Evolutionary conservation across 306 rosid species (phyloP).

Genomic region (Quillaja saponaria): DNA sequence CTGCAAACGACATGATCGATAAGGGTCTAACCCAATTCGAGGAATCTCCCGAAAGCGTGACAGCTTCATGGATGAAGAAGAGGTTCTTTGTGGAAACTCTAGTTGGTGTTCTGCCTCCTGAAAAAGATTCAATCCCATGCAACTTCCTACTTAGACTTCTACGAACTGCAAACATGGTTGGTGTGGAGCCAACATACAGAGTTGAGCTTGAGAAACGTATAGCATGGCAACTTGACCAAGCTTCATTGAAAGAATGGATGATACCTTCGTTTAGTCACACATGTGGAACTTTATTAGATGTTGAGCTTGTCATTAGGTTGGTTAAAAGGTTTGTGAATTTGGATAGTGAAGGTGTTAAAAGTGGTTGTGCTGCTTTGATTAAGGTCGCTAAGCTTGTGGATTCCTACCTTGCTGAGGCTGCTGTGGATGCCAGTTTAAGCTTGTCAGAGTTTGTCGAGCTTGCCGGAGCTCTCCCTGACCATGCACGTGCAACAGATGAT

Average conservation of each 20-base stretch:
- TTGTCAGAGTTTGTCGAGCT: conserved; percentile 59
- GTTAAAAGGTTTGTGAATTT: conserved; percentile 64
- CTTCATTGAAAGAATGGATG: conserved; percentile 74
- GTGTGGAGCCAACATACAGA: conserved; percentile 55
- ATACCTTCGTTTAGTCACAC: conserved; percentile 91
- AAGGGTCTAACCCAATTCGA: conserved; percentile 37
- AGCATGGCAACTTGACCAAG: conserved; percentile 84
- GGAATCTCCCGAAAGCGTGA: conserved; percentile 60
- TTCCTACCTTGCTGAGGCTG: conserved; percentile 75
- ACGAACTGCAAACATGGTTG: conserved; percentile 78
- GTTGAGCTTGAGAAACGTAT: conserved; percentile 71
- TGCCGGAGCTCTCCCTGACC: conserved; percentile 72
- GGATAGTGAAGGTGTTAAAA: conserved; percentile 58
- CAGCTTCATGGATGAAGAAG: conserved; percentile 78
- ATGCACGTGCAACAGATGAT: conserved; percentile 77
- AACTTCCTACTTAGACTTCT: conserved; percentile 83
- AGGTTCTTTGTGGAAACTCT: conserved; percentile 88
- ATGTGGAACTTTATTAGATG: conserved; percentile 75
- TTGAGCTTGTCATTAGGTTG: conserved; percentile 63
- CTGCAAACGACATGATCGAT: conserved; percentile 27
- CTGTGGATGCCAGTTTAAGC: conserved; percentile 60
- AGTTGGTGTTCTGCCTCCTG: conserved; percentile 81
- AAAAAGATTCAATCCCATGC: conserved; percentile 81
- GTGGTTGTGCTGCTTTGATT: conserved; percentile 61
- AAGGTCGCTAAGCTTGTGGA: conserved; percentile 86